Conservation (phyloP, 1,284 basidiomycete species). For the Cutaneotrichosporon cavernicola region DNA sequence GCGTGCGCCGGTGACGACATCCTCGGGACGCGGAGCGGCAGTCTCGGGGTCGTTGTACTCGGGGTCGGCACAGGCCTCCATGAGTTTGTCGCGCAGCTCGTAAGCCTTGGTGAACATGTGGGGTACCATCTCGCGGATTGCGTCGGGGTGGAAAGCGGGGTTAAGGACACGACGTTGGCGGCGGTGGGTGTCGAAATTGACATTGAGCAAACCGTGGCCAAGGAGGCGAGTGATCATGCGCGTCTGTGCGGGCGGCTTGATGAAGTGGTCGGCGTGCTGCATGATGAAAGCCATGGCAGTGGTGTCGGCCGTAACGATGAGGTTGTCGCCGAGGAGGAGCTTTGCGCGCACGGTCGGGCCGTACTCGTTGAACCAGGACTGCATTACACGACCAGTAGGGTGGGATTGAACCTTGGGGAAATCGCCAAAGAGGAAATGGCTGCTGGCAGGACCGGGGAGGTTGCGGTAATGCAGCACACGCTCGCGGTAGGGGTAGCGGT, state of each 20-base stretch:
- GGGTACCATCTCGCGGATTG: slow-evolving; percentile 48
- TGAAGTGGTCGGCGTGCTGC: slow-evolving; percentile 62
- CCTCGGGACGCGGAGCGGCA: slow-evolving; percentile 17
- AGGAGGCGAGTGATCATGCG: slow-evolving; percentile 56
- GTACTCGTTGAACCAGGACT: slow-evolving; percentile 24
- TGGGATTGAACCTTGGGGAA: slow-evolving; percentile 20
- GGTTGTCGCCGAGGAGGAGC: slow-evolving; percentile 5
- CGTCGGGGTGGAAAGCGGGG: slow-evolving; percentile 47
- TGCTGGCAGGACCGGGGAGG: slow-evolving; percentile 11
- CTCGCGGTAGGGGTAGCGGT: slow-evolving; percentile 19
- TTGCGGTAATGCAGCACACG: slow-evolving; percentile 13
- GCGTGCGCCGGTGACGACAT: slow-evolving; percentile 20
- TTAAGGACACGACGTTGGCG: slow-evolving; percentile 57
- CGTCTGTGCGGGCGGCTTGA: slow-evolving; percentile 64
- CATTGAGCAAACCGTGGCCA: slow-evolving; percentile 46
- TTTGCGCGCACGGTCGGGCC: slow-evolving; percentile 28
- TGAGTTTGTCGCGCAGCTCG: slow-evolving; percentile 56
- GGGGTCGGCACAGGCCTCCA: slow-evolving; percentile 63
- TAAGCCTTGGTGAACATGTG: slow-evolving; percentile 65
- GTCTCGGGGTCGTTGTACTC: slow-evolving; percentile 12
- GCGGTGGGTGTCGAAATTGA: slow-evolving; percentile 57
- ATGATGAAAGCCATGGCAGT: slow-evolving; percentile 64
- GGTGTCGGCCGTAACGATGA: slow-evolving; percentile 60
- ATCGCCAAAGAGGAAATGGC: slow-evolving; percentile 22
- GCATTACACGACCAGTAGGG: slow-evolving; percentile 22